phyloP scores from a whole-genome alignment of 148 eudicot species.

The Rhododendron mucronatum region DNA sequence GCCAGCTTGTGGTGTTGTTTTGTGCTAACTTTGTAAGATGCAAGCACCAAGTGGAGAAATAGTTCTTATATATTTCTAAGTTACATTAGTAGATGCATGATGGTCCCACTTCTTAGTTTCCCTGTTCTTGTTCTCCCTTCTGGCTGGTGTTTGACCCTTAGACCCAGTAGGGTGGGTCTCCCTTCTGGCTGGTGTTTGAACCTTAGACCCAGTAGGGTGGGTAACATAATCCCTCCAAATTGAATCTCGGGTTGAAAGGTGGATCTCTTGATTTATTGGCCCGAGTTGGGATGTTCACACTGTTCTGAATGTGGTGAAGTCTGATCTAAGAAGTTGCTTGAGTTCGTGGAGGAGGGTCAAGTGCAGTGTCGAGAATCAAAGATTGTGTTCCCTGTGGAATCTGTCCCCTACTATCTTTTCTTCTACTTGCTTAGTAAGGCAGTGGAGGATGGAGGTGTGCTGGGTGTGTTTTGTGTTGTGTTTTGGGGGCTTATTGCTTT shows the following conservation, averaged over 20 bases:
- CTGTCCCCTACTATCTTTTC: too few relatives aligned
- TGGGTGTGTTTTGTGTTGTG: not conserved
- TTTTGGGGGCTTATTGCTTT: not conserved
- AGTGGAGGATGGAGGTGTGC: not conserved
- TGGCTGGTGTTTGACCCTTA: not conserved
- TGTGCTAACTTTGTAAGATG: not conserved
- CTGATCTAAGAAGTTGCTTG: too few relatives aligned
- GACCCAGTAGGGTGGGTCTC: not conserved
- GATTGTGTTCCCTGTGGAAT: too few relatives aligned
- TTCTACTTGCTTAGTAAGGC: not conserved
- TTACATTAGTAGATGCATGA: not conserved
- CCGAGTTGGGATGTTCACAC: not conserved
- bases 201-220: not conserved
- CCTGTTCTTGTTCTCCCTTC: not conserved
- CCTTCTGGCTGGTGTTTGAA: not conserved
- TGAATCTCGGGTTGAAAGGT: not conserved
- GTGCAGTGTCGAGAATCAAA: too few relatives aligned
- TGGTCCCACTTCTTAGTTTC: not conserved
- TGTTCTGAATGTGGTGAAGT: too few relatives aligned
- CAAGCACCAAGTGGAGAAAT: not conserved
- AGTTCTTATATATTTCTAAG: not conserved
- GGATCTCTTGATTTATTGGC: not conserved
- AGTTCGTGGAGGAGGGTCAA: not conserved
- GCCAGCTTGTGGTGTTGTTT: not conserved
- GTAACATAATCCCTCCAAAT: not conserved